Percentiles rank a stretch among this genome's conserved stretches.
phyloP scores from a whole-genome alignment of 805 yeast genomes.

The Pichia deserticola region DNA sequence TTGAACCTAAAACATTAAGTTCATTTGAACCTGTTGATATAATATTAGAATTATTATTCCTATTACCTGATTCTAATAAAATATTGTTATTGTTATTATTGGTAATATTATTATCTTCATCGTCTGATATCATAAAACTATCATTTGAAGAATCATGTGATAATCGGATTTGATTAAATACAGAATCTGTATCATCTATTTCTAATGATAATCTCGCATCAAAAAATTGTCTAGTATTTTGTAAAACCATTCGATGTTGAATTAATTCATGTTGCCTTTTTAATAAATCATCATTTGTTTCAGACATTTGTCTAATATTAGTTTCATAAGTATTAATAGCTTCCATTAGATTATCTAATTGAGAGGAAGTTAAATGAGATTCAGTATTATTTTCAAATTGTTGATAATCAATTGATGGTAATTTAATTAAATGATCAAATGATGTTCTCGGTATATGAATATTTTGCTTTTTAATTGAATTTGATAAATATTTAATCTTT shows the following conservation, averaged over 20 bases:
- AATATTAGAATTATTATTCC: background rate
- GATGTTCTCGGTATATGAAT: slow-evolving; percentile 26
- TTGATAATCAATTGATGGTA: slow-evolving; percentile 12
- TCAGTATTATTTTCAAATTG: slow-evolving; percentile 10
- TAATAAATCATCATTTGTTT: slow-evolving; percentile 56
- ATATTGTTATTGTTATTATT: background rate
- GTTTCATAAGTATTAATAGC: slow-evolving; percentile 59
- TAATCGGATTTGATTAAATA: slow-evolving; percentile 20
- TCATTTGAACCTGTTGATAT: slow-evolving; percentile 29
- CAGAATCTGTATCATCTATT: slow-evolving; percentile 18
- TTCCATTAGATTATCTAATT: slow-evolving; percentile 63
- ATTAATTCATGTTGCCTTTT: slow-evolving; percentile 49
- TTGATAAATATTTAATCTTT: slow-evolving; percentile 55
- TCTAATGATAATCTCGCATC: slow-evolving; percentile 28
- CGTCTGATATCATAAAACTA: slow-evolving; percentile 14
- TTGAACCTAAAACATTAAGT: slow-evolving; percentile 28
- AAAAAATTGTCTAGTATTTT: slow-evolving; percentile 30
- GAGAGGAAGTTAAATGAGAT: slow-evolving; percentile 54
- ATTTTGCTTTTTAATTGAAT: slow-evolving; percentile 43
- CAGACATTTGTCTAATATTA: slow-evolving; percentile 62
- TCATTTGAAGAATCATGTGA: slow-evolving; percentile 12
- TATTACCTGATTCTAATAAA: slow-evolving; percentile 16
- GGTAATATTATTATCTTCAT: slow-evolving; percentile 3
- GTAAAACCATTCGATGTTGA: slow-evolving; percentile 60
- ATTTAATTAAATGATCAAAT: slow-evolving; percentile 20